Base-by-base conservation (phyloP, 176 grass and related monocot genomes). In the Pontederia crassipes region DNA sequence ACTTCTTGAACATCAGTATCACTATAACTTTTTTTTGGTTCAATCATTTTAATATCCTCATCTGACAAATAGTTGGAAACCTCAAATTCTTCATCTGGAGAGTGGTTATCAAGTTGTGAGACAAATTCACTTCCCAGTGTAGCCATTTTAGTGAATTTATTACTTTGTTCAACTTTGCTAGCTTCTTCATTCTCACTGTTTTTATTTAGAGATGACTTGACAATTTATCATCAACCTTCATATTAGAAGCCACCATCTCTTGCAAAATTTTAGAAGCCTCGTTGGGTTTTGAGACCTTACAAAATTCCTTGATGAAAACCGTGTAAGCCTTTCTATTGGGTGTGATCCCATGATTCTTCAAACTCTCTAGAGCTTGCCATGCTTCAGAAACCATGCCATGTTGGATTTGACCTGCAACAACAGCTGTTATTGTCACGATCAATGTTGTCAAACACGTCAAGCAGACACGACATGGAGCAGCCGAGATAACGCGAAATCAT, bases 281-380 rank as follows among this genome's bases (percentile, higher is more conserved):
- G 28, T 74, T 70, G 72, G 82, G 85, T 63, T 73, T 75, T 11
- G 74, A 86, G 12, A 69, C 90, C 74, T 82, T 83, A 65, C 90
- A 89, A 11, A 95, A 77, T 63, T 89, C 74, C 49, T 83, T 84
- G 68, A 95, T 86, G 67, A 95, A 86, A 54, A 89, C 77, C 64
- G 50, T 76, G 70, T 95, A 95, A 71, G 74, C 74, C 75, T 95
- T 86, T 64, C 77, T 49, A 67, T 64, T 89, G 27, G 73, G 85
- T 68, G 17, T 79, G 52, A 76, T 67, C 20, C 71, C 74, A 52
- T 78, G 78, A 77, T 81, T 65, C 71, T 66, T 79, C 71, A 81
- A 76, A 29, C 65, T 68, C 64, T 76, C 76, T 57, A 89, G 80
- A 48, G 66, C 54, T 71, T 66, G 55, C 82, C 85, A 86, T 62